Conservation (phyloP, 2,329 filamentous ascomycete genomes). For the Coniochaeta sp. region DNA sequence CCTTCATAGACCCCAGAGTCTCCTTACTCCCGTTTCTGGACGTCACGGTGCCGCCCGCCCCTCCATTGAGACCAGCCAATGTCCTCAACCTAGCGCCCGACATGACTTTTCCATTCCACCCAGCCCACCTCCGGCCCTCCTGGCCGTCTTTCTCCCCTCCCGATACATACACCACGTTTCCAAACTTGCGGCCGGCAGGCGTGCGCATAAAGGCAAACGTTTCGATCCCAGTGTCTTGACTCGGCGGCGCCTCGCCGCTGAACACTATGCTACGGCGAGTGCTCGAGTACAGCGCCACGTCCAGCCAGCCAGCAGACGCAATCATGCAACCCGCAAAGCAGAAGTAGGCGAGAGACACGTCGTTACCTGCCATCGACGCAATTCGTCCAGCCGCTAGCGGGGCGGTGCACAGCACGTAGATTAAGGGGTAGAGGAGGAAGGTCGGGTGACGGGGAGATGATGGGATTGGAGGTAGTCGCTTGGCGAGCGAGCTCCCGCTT, state of each 20-base stretch:
- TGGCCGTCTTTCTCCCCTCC: constrained; percentile 14
- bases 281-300: constrained; percentile 45
- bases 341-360: constrained; percentile 47
- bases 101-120: constrained; percentile 5
- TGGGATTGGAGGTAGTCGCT: constrained; percentile 18
- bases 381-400: constrained; percentile 60
- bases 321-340: constrained; percentile 54
- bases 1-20: constrained; percentile 25
- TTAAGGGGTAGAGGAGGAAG: constrained; percentile 61
- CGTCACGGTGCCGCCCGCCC: constrained; percentile 4
- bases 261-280: constrained; percentile 49
- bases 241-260: constrained; percentile 27
- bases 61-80: constrained; percentile 8
- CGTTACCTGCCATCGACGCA: constrained; percentile 48
- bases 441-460: constrained; percentile 35
- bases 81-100: constrained; percentile 7
- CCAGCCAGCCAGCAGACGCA: constrained; percentile 47
- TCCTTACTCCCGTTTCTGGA: constrained; percentile 15
- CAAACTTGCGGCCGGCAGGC: constrained; percentile 26
- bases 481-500: constrained; percentile 11
- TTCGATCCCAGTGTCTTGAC: constrained; percentile 38
- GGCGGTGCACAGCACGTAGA: constrained; percentile 63
- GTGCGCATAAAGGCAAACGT: constrained; percentile 46
- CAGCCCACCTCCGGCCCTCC: not conserved
- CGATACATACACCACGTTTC: constrained; percentile 31